Evolutionary conservation across 371 early-diverging fungal genomes (phyloP), one percentile per base, ranked within the genome.

Genomic region (Mucor plumbeus): DNA sequence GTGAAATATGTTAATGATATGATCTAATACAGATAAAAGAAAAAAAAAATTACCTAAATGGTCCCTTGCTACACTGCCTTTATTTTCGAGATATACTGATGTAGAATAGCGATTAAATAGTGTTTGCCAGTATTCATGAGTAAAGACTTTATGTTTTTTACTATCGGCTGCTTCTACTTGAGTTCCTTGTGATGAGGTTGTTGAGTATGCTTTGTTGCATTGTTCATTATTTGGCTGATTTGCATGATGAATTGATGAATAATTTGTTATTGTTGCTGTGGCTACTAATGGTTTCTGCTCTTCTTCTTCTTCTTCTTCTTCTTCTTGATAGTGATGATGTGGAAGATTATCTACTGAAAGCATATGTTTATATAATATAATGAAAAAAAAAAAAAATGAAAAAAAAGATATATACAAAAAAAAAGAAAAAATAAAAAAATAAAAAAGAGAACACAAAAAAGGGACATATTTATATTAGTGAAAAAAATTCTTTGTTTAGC

Each of bases 51-150:
- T 78, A 87, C 87, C 88, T 62, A 91, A 79, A 73, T 90, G 91
- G 65, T 93, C 94, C 68, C 94, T 77, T 38, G 94, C 94, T 21
- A 91, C 90, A 47, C 88, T 90, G 61, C 91, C 91, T 69, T 87
- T 90, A 77, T 93, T 93, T 56, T 93, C 90, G 7, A 93, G 83
- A 53, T 74, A 74, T n/a, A 78, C 21, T 1, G 78, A 68, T 4
- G 69, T 67, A 6, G 78, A 71, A 11, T 55, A 65, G 9, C 38
- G 38, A 31, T 67, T 50, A 54, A 69, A 59, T 15, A 69, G 13
- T 0, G 31, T 8, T 50, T 65, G 63, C 65, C 65, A 65, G 35
- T 47, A 65, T 1, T n/a, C 31, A 19, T 36, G 40, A 14, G 50
- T 34, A 21, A 58, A 17, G 2, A 50, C 36, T 10, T 11, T 1